Percentiles rank a stretch among this genome's conserved stretches.
Conservation (phyloP, 257 asterid species). For the Cynanchum wilfordii region DNA sequence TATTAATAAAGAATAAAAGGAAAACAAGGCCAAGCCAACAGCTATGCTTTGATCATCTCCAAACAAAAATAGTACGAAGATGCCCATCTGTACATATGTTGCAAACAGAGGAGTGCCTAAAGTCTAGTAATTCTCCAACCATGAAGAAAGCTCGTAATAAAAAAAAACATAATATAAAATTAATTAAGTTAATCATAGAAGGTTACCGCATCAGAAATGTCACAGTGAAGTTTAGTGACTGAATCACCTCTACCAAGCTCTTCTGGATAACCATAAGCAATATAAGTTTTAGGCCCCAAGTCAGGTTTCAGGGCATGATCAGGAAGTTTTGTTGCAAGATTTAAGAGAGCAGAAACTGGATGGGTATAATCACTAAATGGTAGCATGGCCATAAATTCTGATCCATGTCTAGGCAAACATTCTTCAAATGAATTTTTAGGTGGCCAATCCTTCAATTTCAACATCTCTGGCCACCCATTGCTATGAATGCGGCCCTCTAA, state of each 20-base stretch:
- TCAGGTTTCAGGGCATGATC: conserved; percentile 66
- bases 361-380: conserved; percentile 76
- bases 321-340: conserved; percentile 83
- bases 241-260: conserved; percentile 85
- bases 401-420: conserved; percentile 76
- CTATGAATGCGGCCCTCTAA: conserved; percentile 53
- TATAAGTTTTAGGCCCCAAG: conserved; percentile 83
- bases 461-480: conserved; percentile 74
- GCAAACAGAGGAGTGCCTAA: neutral
- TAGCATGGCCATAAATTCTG: conserved; percentile 68
- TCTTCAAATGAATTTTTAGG: conserved; percentile 65
- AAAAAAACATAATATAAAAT: neutral
- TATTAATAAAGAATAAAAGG: neutral
- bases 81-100: neutral
- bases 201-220: conserved; percentile 79
- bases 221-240: conserved; percentile 75
- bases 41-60: conserved; percentile 3
- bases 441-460: conserved; percentile 92
- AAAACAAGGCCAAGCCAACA: no score
- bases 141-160: neutral
- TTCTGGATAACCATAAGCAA: conserved; percentile 68
- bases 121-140: neutral
- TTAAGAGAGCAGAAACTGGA: conserved; percentile 55
- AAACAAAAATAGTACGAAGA: neutral
- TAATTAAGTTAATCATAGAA: neutral